Percentiles rank a stretch among this genome's conserved stretches.
phyloP scores from a whole-genome alignment of 805 yeast species.

The Kuraishia ogatae region DNA sequence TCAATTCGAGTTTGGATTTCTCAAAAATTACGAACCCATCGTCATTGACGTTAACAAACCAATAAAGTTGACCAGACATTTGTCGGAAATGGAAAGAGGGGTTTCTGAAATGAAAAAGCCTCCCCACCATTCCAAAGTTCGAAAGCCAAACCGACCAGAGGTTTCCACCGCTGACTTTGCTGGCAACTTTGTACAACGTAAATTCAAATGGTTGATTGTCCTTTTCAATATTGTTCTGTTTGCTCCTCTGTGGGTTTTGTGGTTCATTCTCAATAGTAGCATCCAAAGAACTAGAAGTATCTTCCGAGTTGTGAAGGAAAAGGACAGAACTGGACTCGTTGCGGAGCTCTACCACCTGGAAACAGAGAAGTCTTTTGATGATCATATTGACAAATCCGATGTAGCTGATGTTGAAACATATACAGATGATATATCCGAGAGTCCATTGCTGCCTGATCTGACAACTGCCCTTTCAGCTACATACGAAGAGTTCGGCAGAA shows the following conservation, averaged over 20 bases:
- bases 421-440: background rate
- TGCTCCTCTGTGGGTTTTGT: conserved; percentile 58
- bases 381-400: conserved; percentile 11
- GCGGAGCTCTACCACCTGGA: conserved; percentile 8
- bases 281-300: conserved; percentile 27
- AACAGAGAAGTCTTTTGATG: conserved; percentile 4
- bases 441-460: conserved; percentile 10
- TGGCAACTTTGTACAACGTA: conserved; percentile 25
- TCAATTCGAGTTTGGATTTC: conserved; percentile 31
- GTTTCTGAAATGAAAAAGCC: background rate
- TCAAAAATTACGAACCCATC: conserved; percentile 46
- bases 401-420: conserved; percentile 6
- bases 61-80: conserved; percentile 14
- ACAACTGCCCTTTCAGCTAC: conserved; percentile 17
- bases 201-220: conserved; percentile 41
- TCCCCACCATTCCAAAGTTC: background rate
- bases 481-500: conserved; percentile 18
- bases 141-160: background rate
- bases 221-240: conserved; percentile 36
- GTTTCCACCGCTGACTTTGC: conserved; percentile 2
- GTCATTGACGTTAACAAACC: conserved; percentile 44
- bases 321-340: conserved; percentile 11
- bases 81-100: background rate
- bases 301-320: conserved; percentile 19
- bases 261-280: conserved; percentile 36